A percentile compares a stretch with the other conserved stretches of the same genome.
These are phyloP conservation scores for Pseudopithomyces maydicus DNA, from an alignment of 2,329 filamentous ascomycete species.

Conservation along the genomic window DNA sequence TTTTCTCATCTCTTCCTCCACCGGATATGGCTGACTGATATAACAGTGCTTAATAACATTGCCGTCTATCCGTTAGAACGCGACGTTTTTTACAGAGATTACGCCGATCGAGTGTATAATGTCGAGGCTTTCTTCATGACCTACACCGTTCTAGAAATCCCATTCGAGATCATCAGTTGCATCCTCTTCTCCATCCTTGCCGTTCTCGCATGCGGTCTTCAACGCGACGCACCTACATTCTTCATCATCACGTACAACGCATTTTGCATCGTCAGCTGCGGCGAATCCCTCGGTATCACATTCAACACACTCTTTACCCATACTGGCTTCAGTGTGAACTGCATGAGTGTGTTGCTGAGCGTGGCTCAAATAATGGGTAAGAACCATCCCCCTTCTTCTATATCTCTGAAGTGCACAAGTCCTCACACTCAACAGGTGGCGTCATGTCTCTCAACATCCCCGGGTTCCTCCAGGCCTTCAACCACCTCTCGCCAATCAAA, in stretches of 20 bases:
- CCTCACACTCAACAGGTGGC: constrained; percentile 50
- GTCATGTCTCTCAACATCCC: constrained; percentile 74
- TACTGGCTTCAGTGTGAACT: constrained; percentile 76
- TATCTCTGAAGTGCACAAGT: background rate
- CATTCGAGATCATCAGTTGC: constrained; percentile 70
- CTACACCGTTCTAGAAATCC: constrained; percentile 72
- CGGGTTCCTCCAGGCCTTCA: constrained; percentile 67
- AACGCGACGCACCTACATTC: constrained; percentile 67
- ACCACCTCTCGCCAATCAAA: constrained; percentile 73
- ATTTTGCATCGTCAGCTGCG: constrained; percentile 75
- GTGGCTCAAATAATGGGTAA: constrained; percentile 70
- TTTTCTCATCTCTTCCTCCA: background rate
- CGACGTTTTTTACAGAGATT: constrained; percentile 78
- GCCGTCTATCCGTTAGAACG: constrained; percentile 74
- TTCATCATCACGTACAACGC: constrained; percentile 71
- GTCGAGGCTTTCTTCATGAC: constrained; percentile 72
- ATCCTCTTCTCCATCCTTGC: constrained; percentile 69
- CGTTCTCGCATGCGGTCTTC: constrained; percentile 68
- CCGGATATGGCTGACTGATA: constrained; percentile 1
- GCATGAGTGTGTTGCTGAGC: constrained; percentile 71
- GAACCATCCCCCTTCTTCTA: constrained; percentile 6
- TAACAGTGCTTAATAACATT: constrained; percentile 72
- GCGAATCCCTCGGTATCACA: constrained; percentile 77
- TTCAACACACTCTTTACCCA: constrained; percentile 79
- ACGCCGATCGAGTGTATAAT: constrained; percentile 74